A percentile compares a stretch with the other conserved stretches of the same genome.
Conservation (phyloP, 306 rosid genomes). For the Citrullus colocynthis region DNA sequence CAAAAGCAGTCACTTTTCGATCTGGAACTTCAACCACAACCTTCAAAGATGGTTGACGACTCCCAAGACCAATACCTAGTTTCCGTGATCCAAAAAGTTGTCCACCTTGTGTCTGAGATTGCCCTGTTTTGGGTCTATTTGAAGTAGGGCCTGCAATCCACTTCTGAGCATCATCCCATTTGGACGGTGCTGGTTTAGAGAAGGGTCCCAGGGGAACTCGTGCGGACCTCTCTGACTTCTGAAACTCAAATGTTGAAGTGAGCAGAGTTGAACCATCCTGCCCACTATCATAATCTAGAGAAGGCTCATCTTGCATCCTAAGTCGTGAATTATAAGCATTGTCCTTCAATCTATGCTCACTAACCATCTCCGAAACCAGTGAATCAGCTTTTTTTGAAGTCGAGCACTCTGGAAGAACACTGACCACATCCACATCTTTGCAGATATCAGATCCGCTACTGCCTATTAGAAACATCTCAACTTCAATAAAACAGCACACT, state of each 20-base stretch:
- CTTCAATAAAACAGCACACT: conserved; percentile 4
- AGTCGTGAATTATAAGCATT: conserved; percentile 27
- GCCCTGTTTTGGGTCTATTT: conserved; percentile 53
- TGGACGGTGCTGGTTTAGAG: conserved; percentile 88
- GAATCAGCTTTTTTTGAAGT: conserved; percentile 25
- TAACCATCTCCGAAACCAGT: conserved; percentile 29
- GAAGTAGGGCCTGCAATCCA: conserved; percentile 93
- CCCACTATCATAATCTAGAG: conserved; percentile 51
- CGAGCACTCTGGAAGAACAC: conserved; percentile 56
- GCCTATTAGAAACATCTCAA: conserved; percentile 29
- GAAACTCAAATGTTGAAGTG: conserved; percentile 69
- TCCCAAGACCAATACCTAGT: conserved; percentile 36
- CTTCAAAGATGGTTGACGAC: conserved; percentile 57
- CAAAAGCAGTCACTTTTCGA: conserved; percentile 31
- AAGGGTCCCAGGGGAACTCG: conserved; percentile 68
- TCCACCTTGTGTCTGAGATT: conserved; percentile 40
- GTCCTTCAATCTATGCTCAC: conserved; percentile 32
- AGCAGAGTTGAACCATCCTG: conserved; percentile 35
- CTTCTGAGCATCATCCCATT: conserved; percentile 98
- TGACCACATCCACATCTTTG: conserved; percentile 85
- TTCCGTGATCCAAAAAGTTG: conserved; percentile 42
- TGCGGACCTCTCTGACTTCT: conserved; percentile 63
- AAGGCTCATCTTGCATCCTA: conserved; percentile 43
- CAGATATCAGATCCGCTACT: conserved; percentile 51
- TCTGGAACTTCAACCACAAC: conserved; percentile 81